A percentile compares a stretch with the other conserved stretches of the same genome.
These are phyloP conservation scores for Melocanna baccifera DNA, from an alignment of 176 grass and related monocot genomes.

Conservation along the genomic window DNA sequence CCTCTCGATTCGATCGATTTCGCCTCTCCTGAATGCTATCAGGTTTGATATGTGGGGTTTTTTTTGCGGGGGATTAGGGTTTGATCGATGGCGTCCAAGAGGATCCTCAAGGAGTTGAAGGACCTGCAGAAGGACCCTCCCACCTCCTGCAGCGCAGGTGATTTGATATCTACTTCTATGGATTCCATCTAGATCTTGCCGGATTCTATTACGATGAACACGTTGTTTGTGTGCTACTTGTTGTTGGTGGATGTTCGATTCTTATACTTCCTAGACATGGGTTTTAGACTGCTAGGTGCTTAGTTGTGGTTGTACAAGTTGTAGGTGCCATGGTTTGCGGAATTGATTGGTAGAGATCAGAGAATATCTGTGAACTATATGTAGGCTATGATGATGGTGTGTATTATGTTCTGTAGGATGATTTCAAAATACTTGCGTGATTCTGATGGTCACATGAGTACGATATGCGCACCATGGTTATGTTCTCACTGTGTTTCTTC, in stretches of 20 bases:
- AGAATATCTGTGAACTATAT: neutral
- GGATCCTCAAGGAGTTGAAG: constrained; percentile 92
- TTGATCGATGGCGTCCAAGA: constrained; percentile 84
- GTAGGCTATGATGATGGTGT: neutral
- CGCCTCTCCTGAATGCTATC: neutral
- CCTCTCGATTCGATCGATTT: neutral
- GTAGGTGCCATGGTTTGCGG: neutral
- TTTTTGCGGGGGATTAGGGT: constrained; percentile 40
- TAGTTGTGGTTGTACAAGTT: neutral
- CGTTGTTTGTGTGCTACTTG: neutral
- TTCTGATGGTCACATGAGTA: neutral
- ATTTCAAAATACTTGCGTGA: neutral
- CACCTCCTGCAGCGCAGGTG: constrained; percentile 85
- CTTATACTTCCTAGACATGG: too few species aligned
- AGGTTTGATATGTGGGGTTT: constrained; percentile 32
- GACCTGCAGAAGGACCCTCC: constrained; percentile 83
- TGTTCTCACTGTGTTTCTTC: neutral
- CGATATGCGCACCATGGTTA: neutral
- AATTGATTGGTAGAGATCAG: neutral
- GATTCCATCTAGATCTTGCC: constrained; percentile 34
- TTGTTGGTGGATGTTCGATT: neutral
- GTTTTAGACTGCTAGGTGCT: neutral
- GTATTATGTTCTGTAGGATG: neutral
- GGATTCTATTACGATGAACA: neutral
- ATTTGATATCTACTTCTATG: constrained; percentile 2